Conservation (phyloP, 352 stramenopile species). For the Albugo laibachii region DNA sequence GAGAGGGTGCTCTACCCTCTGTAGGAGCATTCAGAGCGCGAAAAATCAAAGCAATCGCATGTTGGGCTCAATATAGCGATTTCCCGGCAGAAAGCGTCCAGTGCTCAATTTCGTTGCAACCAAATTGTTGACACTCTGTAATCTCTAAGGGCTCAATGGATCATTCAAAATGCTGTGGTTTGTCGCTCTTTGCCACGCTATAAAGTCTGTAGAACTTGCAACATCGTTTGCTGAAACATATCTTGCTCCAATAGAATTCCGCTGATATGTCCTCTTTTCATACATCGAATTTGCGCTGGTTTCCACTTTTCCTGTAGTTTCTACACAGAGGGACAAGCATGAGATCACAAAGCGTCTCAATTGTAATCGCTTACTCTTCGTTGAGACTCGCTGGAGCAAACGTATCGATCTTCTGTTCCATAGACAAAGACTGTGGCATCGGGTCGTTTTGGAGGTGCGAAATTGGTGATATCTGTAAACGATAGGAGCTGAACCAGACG, state of each 20-base stretch:
- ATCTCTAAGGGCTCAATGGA: too few relatives aligned
- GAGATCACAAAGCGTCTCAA: too few relatives aligned
- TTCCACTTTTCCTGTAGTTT: constrained; percentile 34
- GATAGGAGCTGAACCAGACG: constrained; percentile 57
- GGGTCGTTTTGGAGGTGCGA: constrained; percentile 27
- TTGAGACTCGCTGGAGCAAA: constrained; percentile 32
- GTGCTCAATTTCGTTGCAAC: too few relatives aligned
- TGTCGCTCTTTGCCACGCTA: too few relatives aligned
- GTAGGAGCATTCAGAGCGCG: too few relatives aligned
- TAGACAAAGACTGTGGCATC: constrained; percentile 61
- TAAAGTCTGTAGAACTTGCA: constrained; percentile 16
- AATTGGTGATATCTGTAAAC: constrained; percentile 72
- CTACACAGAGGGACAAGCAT: constrained; percentile 4
- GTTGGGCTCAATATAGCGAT: too few relatives aligned
- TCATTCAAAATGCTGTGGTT: too few relatives aligned
- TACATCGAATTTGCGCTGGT: constrained; percentile 26
- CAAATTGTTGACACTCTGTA: too few relatives aligned
- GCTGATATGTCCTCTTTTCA: constrained; percentile 60
- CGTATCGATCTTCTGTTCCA: constrained; percentile 61
- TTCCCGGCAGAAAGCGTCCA: too few relatives aligned
- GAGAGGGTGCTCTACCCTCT: too few relatives aligned
- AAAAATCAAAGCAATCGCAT: too few relatives aligned
- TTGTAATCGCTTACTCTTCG: constrained; percentile 19
- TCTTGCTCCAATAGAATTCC: constrained; percentile 56
- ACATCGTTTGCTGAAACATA: constrained; percentile 43